Percentiles rank a stretch among this genome's conserved stretches.
Conservation (phyloP, 495 filamentous ascomycete genomes). For the Durotheca rogersii region DNA sequence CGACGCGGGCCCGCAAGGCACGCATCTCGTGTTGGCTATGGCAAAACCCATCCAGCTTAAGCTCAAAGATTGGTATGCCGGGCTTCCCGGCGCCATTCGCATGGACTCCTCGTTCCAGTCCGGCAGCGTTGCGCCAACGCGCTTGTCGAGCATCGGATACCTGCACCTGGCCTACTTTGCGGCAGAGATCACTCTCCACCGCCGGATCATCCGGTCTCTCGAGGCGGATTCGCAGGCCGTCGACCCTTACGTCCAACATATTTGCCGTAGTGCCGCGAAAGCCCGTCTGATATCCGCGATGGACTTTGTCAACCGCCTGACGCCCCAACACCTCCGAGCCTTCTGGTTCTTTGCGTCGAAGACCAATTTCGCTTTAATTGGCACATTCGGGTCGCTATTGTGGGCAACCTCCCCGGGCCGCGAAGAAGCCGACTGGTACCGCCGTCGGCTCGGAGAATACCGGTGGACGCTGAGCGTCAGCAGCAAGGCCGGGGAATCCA, state of each 20-base stretch:
- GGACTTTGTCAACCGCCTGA: conserved; percentile 75
- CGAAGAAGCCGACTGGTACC: conserved; percentile 97
- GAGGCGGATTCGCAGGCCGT: conserved; percentile 44
- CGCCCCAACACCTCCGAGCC: conserved; percentile 66
- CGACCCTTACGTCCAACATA: conserved; percentile 80
- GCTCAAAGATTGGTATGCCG: conserved; percentile 77
- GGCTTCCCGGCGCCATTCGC: conserved; percentile 61
- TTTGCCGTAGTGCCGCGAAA: conserved; percentile 89
- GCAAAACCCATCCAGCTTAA: conserved; percentile 83
- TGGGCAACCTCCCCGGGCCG: conserved; percentile 81
- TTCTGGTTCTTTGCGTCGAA: conserved; percentile 85
- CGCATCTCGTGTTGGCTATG: conserved; percentile 64
- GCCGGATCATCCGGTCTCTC: conserved; percentile 75
- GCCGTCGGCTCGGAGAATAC: conserved; percentile 80
- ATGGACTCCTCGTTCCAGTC: conserved; percentile 61
- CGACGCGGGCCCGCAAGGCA: conserved; percentile 54
- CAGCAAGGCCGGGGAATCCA: conserved; percentile 68
- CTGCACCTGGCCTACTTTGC: conserved; percentile 84
- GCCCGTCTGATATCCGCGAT: conserved; percentile 75
- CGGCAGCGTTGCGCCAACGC: conserved; percentile 34
- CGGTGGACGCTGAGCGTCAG: conserved; percentile 90
- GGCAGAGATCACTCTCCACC: conserved; percentile 80
- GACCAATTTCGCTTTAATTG: conserved; percentile 78
- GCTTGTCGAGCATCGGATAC: conserved; percentile 65
- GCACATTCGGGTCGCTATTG: conserved; percentile 76